A percentile compares a stretch with the other conserved stretches of the same genome.
Evolutionary conservation across 2,329 filamentous ascomycete species (phyloP).

Genomic region (Amauroascus verrucosus): DNA sequence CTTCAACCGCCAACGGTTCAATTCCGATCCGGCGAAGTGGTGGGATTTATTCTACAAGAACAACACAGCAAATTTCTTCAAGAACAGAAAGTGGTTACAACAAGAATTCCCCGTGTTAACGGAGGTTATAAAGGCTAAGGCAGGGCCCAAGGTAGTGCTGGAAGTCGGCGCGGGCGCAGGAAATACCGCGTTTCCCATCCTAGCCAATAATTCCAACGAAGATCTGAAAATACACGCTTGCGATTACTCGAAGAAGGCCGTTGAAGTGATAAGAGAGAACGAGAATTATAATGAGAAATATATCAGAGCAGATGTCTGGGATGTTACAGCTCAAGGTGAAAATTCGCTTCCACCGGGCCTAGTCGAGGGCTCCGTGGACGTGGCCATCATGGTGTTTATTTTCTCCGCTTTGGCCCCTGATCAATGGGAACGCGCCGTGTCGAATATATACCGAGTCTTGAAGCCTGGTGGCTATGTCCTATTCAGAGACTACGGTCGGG

Average conservation of each 20-base stretch:
- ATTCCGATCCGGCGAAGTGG: conserved; percentile 82
- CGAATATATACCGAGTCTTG: conserved; percentile 69
- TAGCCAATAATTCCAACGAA: conserved; percentile 73
- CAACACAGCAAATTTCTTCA: conserved; percentile 96
- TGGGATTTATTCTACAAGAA: conserved; percentile 99
- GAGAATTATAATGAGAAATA: conserved; percentile 60
- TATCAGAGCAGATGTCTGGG: conserved; percentile 91
- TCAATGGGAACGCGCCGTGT: conserved; percentile 75
- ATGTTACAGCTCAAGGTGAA: conserved; percentile 56
- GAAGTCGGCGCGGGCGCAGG: conserved; percentile 93
- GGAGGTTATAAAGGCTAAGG: conserved; percentile 59
- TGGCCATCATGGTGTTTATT: conserved; percentile 92
- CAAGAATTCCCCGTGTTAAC: conserved; percentile 91
- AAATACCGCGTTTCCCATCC: conserved; percentile 88
- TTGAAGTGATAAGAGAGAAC: conserved; percentile 79
- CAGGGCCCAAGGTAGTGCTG: conserved; percentile 60
- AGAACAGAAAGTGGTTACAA: conserved; percentile 91
- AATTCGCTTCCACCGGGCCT: conserved; percentile 61
- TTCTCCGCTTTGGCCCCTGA: conserved; percentile 80
- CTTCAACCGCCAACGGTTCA: conserved; percentile 86
- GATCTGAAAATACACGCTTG: conserved; percentile 79
- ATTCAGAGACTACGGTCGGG: conserved; percentile 93
- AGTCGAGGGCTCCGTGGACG: conserved; percentile 68
- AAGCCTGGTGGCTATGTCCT: conserved; percentile 89
- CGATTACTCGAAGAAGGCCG: conserved; percentile 91